These are phyloP conservation scores for Torulaspora delbrueckii DNA, from an alignment of 805 yeast species.

Conservation along the genomic window DNA sequence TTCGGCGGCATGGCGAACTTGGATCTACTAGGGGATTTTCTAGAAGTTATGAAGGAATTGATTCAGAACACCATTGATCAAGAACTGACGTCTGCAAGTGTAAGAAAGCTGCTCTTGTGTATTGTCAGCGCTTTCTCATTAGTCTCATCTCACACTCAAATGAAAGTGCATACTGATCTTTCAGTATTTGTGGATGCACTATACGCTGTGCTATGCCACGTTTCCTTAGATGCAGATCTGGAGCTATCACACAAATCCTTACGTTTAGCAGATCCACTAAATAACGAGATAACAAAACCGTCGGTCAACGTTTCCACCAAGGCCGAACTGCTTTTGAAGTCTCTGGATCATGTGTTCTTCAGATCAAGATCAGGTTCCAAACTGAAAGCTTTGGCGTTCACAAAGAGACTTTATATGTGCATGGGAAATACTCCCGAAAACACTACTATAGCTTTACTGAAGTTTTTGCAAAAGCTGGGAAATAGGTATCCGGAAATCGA, in stretches of 20 bases:
- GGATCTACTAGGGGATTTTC: constrained; percentile 86
- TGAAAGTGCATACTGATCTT: constrained; percentile 74
- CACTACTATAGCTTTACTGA: constrained; percentile 69
- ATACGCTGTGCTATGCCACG: constrained; percentile 60
- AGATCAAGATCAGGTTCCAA: constrained; percentile 63
- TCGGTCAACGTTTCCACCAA: constrained; percentile 84
- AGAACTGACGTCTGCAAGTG: constrained; percentile 43
- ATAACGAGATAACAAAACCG: constrained; percentile 48
- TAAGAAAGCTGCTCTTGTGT: constrained; percentile 74
- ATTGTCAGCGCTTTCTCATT: constrained; percentile 87
- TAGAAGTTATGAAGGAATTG: constrained; percentile 83
- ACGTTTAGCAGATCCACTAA: constrained; percentile 73
- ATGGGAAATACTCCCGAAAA: constrained; percentile 81
- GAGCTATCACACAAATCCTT: constrained; percentile 81
- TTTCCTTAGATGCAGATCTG: constrained; percentile 74
- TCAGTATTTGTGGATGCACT: constrained; percentile 73
- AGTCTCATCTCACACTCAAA: constrained; percentile 65
- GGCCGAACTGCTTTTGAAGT: constrained; percentile 72
- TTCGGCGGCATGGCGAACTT: constrained; percentile 91
- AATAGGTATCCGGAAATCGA: constrained; percentile 65
- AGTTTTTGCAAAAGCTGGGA: constrained; percentile 71
- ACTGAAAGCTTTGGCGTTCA: constrained; percentile 70
- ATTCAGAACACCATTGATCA: constrained; percentile 50
- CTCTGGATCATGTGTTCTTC: constrained; percentile 78
- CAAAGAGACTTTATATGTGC: constrained; percentile 68